phyloP scores from a whole-genome alignment of 805 yeast genomes.

The Kluyveromyces starmeri region DNA sequence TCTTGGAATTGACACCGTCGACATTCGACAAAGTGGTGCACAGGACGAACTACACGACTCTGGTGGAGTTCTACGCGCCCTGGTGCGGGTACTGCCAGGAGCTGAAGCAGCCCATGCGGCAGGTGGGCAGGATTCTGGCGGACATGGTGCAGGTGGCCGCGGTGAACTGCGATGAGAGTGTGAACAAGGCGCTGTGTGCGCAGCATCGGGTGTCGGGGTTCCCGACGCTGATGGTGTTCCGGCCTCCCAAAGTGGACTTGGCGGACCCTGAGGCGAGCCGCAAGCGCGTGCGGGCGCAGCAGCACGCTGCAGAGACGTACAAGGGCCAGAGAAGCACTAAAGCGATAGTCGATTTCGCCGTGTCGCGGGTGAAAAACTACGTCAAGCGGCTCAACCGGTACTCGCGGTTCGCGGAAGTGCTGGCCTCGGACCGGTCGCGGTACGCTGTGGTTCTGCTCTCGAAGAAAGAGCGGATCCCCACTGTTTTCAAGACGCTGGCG shows the following conservation, averaged over 20 bases:
- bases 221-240: constrained; percentile 75
- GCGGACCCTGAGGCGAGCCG: constrained; percentile 9
- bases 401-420: constrained; percentile 25
- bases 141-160: constrained; percentile 63
- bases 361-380: constrained; percentile 56
- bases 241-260: constrained; percentile 60
- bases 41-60: constrained; percentile 63
- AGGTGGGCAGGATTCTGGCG: constrained; percentile 52
- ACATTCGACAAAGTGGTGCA: constrained; percentile 61
- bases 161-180: constrained; percentile 71
- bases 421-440: constrained; percentile 13
- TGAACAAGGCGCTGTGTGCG: constrained; percentile 62
- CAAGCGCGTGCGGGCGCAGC: constrained; percentile 8
- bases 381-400: constrained; percentile 41
- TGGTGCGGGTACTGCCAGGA: constrained; percentile 95
- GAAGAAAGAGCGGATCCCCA: constrained; percentile 38
- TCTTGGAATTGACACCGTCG: constrained; percentile 46
- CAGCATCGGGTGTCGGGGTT: constrained; percentile 60
- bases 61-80: constrained; percentile 90
- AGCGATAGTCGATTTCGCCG: constrained; percentile 44
- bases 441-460: constrained; percentile 47
- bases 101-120: constrained; percentile 53
- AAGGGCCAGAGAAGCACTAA: constrained; percentile 52
- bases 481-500: constrained; percentile 57
- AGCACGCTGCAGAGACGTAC: constrained; percentile 48